phyloP scores from a whole-genome alignment of 352 stramenopile species.

The Sclerospora graminicola region DNA sequence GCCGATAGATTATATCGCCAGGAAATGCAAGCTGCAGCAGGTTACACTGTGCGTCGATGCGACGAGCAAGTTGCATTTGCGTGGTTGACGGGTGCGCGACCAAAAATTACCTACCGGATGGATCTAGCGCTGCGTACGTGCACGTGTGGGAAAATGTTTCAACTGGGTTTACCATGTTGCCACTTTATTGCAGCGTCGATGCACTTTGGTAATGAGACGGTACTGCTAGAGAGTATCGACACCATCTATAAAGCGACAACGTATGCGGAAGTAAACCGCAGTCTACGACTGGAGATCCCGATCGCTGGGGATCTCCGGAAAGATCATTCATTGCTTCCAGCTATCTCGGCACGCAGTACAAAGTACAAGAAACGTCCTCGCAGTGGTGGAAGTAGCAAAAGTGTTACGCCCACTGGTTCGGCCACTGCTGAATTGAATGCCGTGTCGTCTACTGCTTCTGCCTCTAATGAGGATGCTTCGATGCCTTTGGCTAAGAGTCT shows the following conservation, averaged over 20 bases:
- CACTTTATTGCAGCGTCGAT: conserved; percentile 63
- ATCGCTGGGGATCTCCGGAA: conserved; percentile 59
- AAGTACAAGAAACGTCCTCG: conserved; percentile 60
- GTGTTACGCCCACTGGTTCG: conserved; percentile 1
- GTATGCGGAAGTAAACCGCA: conserved; percentile 50
- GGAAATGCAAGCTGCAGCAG: conserved; percentile 45
- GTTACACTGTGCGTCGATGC: conserved; percentile 46
- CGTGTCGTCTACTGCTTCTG: conserved; percentile 6
- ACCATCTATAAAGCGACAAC: conserved; percentile 56
- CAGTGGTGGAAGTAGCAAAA: conserved; percentile 9
- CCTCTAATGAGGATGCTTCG: conserved; percentile 8
- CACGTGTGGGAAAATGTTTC: conserved; percentile 59
- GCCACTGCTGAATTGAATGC: conserved; percentile 2
- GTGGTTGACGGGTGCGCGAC: conserved; percentile 51
- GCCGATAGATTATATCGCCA: conserved; percentile 54
- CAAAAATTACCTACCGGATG: conserved; percentile 64
- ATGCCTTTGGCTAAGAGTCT: conserved; percentile 30
- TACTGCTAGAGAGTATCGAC: conserved; percentile 53
- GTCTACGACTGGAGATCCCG: conserved; percentile 68
- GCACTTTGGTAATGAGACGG: conserved; percentile 45
- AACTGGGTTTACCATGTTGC: conserved; percentile 65
- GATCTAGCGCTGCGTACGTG: conserved; percentile 47
- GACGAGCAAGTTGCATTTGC: conserved; percentile 65
- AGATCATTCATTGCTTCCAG: conserved; percentile 50
- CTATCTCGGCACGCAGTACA: conserved; percentile 26